Evolutionary conservation across 345 rosid species (phyloP).

Genomic region (Abelmoschus esculentus): DNA sequence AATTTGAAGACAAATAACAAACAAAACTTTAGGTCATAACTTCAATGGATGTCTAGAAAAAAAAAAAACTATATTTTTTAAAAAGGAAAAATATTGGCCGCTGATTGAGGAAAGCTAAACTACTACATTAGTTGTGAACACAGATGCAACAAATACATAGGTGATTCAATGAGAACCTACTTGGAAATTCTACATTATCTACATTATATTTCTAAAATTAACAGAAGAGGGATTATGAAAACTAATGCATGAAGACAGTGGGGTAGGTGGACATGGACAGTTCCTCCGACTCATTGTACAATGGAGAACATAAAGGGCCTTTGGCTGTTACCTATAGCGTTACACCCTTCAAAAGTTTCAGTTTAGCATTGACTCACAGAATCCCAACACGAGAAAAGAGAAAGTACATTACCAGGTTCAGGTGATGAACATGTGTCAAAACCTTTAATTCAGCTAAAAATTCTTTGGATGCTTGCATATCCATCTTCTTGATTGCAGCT

Average conservation of each 20-base stretch:
- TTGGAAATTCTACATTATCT: background rate
- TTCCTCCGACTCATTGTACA: no score
- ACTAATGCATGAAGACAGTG: background rate
- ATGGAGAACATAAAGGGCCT: no score
- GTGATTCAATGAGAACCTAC: background rate
- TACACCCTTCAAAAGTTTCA: background rate
- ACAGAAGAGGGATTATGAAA: background rate
- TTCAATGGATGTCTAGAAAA: background rate
- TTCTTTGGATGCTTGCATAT: slow-evolving; percentile 91
- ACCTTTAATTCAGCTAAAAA: slow-evolving; percentile 90
- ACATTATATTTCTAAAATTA: background rate
- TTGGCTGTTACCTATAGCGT: no score
- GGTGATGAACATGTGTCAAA: slow-evolving; percentile 86
- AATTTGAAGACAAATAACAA: background rate
- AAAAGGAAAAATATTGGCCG: background rate
- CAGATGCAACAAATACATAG: background rate
- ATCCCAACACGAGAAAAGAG: background rate
- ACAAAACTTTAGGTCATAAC: background rate
- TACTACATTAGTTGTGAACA: background rate
- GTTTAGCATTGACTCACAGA: background rate
- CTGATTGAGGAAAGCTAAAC: background rate
- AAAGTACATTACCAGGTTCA: slow-evolving; percentile 64
- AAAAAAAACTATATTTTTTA: background rate
- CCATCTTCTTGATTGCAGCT: slow-evolving; percentile 99
- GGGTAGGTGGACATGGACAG: background rate